Evolutionary conservation across 345 rosid genomes (phyloP), one percentile per base, ranked within the genome.

Genomic region (Iberis pinnata): DNA sequence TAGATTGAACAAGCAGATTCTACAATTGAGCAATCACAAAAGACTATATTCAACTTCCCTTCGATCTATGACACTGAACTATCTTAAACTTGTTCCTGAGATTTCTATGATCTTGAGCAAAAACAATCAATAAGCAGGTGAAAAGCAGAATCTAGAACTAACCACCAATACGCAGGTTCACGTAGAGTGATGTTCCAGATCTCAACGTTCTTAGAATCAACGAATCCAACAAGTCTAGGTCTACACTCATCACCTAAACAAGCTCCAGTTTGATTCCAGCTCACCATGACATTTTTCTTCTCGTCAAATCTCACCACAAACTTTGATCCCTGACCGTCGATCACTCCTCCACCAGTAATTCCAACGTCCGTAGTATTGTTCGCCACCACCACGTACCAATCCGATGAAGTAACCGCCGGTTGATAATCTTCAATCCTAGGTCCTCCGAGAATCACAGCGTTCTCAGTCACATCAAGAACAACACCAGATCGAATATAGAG

Each of bases 141-240:
- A 11, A 16, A 39, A 32, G 37, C 14, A 32, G 17, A 22, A 11
- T 0, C 39, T 24, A 17, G 1, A 42, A 74, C 83, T 63, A 12
- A 90, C 98, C 98, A 90, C 96, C 96, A 87, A 62, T 90, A 90
- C 24, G 98, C 98, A 18, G 98, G 98, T 56, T 79, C 71, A 1
- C 42, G 76, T 7, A 92, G 46, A 13, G 41, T 73, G 42, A 88
- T 64, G 59, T 88, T 81, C 89, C 83, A 84, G 69, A 88, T 71
- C 9, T 54, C 54, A 36, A 81, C 93, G 47, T 85, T 81, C 2
- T 15, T 73, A 39, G 83, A 92, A 27, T 75, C 77, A 2, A 85
- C 61, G 70, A 92, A 92, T 2, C 96, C 96, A 27, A 88, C 79
- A 27, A 88, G 60, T 22, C 90, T 70, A 0, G 95, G 98, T 60